Evolutionary conservation across 306 rosid species (phyloP), one percentile per base, ranked within the genome.

Genomic region (Calophaca sinica): DNA sequence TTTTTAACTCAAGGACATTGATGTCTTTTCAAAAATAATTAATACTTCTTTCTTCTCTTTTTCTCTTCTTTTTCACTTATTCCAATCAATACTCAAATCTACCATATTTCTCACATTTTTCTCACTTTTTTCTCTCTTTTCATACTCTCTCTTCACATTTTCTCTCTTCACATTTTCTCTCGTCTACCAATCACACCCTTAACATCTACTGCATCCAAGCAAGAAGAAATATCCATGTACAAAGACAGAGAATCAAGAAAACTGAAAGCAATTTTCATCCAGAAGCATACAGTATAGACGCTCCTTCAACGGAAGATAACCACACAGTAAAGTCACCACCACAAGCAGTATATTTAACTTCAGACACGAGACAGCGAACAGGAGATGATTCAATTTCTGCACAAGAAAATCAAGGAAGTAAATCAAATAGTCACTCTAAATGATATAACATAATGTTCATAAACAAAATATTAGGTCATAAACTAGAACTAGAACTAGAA

Each of bases 281-380:
- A 83, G 77, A 90, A 91, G 75, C 96, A 84, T 94, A 94, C 97
- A 90, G 84, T 86, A 92, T 92, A 83, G 98, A 86, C 86, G 96
- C 77, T 83, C 98, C 99, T 89, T 92, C 99, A 80, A 80, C 72
- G 3, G 91, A 88, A 83, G 97, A 86, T 74, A 94, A 78, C 97
- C 98, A 94, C 75, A 84, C 96, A 49, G 99, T 87, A 79, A 94
- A 94, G 44, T 94, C 99, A 66, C 84, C 93, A 13, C 99, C 98
- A 68, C 99, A 92, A 49, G 93, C 79, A 73, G 88, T 81, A 84
- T 42, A 81, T 52, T 53, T 90, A 39, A 90, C 99, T 12, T 90
- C 96, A 73, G 96, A 82, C 68, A 94, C 97, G 42, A 85, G 92
- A 90, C 99, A 90, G 71, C 92, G 93, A 77, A 92, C 86, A 54